A percentile compares a stretch with the other conserved stretches of the same genome.
These are phyloP conservation scores for Debaryomyces sp. DNA, from an alignment of 1,139 yeast species.

Conservation along the genomic window DNA sequence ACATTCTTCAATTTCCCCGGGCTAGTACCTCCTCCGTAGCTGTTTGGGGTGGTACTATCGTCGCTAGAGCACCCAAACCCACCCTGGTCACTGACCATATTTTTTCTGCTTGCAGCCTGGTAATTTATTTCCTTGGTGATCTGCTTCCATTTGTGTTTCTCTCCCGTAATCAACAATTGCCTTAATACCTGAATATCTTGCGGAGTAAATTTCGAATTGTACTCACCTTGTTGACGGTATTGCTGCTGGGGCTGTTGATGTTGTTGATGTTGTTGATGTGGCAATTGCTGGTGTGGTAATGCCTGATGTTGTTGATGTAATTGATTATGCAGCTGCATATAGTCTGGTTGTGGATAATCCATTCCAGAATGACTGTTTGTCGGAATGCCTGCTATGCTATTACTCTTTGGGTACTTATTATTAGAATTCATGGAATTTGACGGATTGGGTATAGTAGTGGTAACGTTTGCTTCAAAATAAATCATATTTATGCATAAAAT, in stretches of 20 bases:
- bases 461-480: slow-evolving; percentile 23
- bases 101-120: slow-evolving; percentile 22
- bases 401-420: slow-evolving; percentile 2
- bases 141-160: slow-evolving; percentile 51
- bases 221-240: slow-evolving; percentile 2
- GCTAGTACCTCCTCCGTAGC: slow-evolving; percentile 9
- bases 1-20: slow-evolving; percentile 32
- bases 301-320: slow-evolving; percentile 4
- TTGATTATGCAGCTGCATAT: slow-evolving; percentile 2
- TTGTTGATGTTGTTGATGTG: slow-evolving; percentile 8
- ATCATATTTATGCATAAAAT: slow-evolving; percentile 13
- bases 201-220: slow-evolving; percentile 28
- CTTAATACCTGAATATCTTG: slow-evolving; percentile 43
- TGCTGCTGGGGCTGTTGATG: slow-evolving; percentile 11
- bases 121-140: slow-evolving; percentile 46
- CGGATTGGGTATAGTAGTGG: slow-evolving; percentile 19
- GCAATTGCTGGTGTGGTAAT: not conserved
- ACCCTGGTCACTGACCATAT: not conserved
- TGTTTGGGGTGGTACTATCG: slow-evolving; percentile 12
- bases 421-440: slow-evolving; percentile 12
- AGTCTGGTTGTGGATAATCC: slow-evolving; percentile 1
- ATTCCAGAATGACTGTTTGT: not conserved
- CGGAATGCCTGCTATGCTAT: not conserved
- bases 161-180: slow-evolving; percentile 44
- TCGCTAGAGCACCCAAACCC: slow-evolving; percentile 8